A percentile compares a stretch with the other conserved stretches of the same genome.
phyloP scores from a whole-genome alignment of 495 filamentous ascomycete genomes.

The Bryoglossum gracile region DNA sequence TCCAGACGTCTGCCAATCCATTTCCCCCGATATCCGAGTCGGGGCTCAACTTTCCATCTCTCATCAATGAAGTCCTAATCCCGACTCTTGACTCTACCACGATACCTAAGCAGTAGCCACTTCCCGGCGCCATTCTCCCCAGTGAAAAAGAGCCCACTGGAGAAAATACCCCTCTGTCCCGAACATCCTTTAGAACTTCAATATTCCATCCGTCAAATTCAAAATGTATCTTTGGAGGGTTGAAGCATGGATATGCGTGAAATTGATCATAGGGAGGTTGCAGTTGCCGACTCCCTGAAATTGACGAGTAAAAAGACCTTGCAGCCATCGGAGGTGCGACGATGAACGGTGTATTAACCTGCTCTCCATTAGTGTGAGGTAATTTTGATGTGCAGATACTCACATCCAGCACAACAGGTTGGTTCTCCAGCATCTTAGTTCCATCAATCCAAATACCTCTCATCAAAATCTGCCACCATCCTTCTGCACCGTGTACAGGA shows the following conservation, averaged over 20 bases:
- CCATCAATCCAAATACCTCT: slow-evolving; percentile 10
- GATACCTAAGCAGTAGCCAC: slow-evolving; percentile 14
- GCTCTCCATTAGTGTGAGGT: not conserved
- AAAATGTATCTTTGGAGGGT: slow-evolving; percentile 13
- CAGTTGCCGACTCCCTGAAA: slow-evolving; percentile 9
- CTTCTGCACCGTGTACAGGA: slow-evolving; percentile 10
- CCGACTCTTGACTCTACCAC: slow-evolving; percentile 16
- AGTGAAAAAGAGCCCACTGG: slow-evolving; percentile 11
- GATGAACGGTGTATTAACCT: slow-evolving; percentile 17
- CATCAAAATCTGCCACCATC: slow-evolving; percentile 18
- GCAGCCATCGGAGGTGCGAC: slow-evolving; percentile 9
- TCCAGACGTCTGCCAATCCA: slow-evolving; percentile 9
- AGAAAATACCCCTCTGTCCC: not conserved
- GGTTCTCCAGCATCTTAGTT: slow-evolving; percentile 3
- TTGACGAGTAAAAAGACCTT: slow-evolving; percentile 9
- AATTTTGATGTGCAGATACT: not conserved
- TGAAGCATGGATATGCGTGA: slow-evolving; percentile 14
- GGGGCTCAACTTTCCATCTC: not conserved
- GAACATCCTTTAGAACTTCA: slow-evolving; percentile 6
- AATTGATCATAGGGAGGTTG: slow-evolving; percentile 13
- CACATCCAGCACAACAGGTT: slow-evolving; percentile 8
- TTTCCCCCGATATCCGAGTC: not conserved
- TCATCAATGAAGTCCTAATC: not conserved
- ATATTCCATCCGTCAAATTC: slow-evolving; percentile 7
- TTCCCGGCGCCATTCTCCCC: slow-evolving; percentile 11